Evolutionary conservation across 2,329 filamentous ascomycete species (phyloP).

Genomic region (Alternaria angustiovoidea): DNA sequence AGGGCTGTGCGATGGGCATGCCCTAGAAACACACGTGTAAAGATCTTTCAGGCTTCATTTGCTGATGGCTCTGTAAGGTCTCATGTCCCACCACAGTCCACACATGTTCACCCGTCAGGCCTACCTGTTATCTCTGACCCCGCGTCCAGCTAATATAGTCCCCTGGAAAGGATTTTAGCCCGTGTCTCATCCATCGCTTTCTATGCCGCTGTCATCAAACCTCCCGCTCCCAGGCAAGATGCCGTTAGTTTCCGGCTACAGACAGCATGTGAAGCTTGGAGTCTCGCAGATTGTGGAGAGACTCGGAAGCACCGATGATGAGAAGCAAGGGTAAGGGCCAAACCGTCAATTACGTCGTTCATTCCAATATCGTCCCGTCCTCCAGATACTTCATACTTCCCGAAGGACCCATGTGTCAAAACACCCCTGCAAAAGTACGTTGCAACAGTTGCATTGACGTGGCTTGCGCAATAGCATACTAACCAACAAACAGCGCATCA

Average conservation of each 20-base stretch:
- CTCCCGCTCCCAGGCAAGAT: constrained; percentile 12
- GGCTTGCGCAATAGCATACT: background rate
- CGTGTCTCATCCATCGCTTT: constrained; percentile 8
- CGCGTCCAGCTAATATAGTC: constrained; percentile 22
- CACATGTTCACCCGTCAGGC: constrained; percentile 5
- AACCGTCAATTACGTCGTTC: background rate
- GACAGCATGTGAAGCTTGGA: constrained; percentile 14
- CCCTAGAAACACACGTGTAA: background rate
- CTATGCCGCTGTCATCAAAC: constrained; percentile 14
- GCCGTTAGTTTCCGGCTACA: constrained; percentile 13
- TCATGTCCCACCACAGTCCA: background rate
- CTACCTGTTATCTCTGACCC: constrained; percentile 16
- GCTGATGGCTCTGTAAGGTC: background rate
- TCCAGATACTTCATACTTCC: constrained; percentile 7
- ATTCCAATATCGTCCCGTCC: constrained; percentile 6
- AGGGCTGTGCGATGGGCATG: background rate
- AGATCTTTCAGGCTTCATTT: background rate
- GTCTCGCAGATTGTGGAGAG: constrained; percentile 4
- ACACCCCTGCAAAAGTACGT: constrained; percentile 11
- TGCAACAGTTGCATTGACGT: constrained; percentile 19
- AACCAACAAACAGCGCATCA: constrained; percentile 9
- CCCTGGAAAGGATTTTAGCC: constrained; percentile 5
- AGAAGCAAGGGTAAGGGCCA: constrained; percentile 3
- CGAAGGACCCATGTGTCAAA: constrained; percentile 5
- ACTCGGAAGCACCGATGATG: constrained; percentile 14